Evolutionary conservation across 2,329 filamentous ascomycete species (phyloP).

Genomic region (Aspergillus chevalieri): DNA sequence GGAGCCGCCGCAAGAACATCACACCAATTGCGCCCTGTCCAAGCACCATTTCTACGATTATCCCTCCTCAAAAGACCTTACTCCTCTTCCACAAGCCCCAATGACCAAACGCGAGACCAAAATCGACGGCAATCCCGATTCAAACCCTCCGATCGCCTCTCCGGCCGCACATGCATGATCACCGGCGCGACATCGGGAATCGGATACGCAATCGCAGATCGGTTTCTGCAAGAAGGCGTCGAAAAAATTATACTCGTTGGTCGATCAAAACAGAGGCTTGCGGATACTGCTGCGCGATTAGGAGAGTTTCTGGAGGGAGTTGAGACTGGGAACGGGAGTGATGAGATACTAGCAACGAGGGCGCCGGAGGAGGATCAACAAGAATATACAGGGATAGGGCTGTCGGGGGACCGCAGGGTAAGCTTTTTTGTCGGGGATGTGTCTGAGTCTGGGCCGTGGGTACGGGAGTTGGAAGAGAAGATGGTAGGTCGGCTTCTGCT

Average conservation of each 20-base stretch:
- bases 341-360: constrained; percentile 11
- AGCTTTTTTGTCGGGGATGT: constrained; percentile 34
- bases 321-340: neutral
- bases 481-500: constrained; percentile 32
- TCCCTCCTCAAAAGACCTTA: neutral
- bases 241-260: constrained; percentile 55
- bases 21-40: neutral
- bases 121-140: neutral
- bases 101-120: neutral
- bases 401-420: constrained; percentile 6
- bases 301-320: constrained; percentile 7
- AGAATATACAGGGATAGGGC: neutral
- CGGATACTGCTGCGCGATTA: constrained; percentile 28
- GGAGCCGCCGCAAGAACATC: neutral
- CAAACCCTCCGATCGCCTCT: constrained; percentile 20
- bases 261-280: constrained; percentile 46
- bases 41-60: no score
- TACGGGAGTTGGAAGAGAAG: constrained; percentile 30
- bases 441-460: constrained; percentile 27
- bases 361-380: constrained; percentile 13
- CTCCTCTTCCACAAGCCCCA: neutral
- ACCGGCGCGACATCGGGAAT: constrained; percentile 68
- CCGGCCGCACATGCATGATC: constrained; percentile 46
- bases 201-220: constrained; percentile 59
- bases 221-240: constrained; percentile 60